Conservation (phyloP, 495 filamentous ascomycete species). For the Parmelia sp. region DNA sequence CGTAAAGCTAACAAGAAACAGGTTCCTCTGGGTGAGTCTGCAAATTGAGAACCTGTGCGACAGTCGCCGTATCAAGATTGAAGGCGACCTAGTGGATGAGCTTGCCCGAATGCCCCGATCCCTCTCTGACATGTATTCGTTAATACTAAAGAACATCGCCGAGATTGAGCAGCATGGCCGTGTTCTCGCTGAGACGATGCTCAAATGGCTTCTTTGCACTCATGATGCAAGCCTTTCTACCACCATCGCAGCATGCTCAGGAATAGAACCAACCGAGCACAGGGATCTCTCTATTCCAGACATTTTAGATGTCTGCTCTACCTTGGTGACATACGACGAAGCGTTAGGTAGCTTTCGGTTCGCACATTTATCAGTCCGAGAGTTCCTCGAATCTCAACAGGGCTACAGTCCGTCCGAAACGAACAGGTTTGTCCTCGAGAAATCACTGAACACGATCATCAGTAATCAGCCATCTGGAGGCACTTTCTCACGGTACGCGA, state of each 20-base stretch:
- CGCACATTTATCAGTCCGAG: conserved; percentile 28
- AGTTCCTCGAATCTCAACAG: conserved; percentile 13
- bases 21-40: conserved; percentile 3
- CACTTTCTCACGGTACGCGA: background rate
- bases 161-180: background rate
- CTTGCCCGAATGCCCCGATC: conserved; percentile 1
- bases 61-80: background rate
- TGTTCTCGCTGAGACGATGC: background rate
- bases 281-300: background rate
- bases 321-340: conserved; percentile 14
- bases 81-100: background rate
- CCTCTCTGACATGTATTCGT: background rate
- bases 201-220: conserved; percentile 1
- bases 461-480: background rate
- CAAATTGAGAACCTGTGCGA: conserved; percentile 6
- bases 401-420: background rate
- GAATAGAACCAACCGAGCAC: background rate
- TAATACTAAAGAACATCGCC: background rate
- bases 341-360: conserved; percentile 24
- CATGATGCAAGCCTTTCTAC: background rate
- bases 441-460: background rate
- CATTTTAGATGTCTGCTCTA: background rate
- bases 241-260: background rate
- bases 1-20: background rate
- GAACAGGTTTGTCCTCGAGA: background rate